Conservation (phyloP, 2,329 filamentous ascomycete species). For the Cladosporium halotolerans region DNA sequence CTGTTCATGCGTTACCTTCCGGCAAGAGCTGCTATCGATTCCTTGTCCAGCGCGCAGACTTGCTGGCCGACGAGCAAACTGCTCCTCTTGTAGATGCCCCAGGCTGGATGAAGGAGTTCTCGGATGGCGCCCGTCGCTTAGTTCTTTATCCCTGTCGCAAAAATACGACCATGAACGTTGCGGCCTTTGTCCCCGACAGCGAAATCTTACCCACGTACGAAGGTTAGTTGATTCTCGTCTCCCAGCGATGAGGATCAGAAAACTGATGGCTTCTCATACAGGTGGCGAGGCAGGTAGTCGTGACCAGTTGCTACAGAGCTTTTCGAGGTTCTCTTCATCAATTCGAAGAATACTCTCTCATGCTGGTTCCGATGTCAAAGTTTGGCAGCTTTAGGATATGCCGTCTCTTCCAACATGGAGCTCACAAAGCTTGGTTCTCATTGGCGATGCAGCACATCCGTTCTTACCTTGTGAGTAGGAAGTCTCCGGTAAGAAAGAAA, state of each 20-base stretch:
- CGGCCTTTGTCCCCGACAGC: not conserved
- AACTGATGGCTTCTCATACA: no score
- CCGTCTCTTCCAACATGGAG: not conserved
- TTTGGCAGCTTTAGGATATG: not conserved
- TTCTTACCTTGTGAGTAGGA: not conserved
- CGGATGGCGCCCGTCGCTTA: not conserved
- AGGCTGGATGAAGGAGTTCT: constrained; percentile 1
- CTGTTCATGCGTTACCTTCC: constrained; percentile 25
- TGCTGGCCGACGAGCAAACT: not conserved
- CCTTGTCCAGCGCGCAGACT: constrained; percentile 36
- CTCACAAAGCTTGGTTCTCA: not conserved
- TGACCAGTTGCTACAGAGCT: not conserved
- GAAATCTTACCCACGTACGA: not conserved
- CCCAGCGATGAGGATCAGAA: no score
- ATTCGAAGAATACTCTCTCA: not conserved
- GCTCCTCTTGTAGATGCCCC: not conserved
- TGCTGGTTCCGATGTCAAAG: not conserved
- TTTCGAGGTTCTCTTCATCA: not conserved
- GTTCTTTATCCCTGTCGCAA: not conserved
- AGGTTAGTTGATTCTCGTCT: no score
- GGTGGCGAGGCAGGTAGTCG: not conserved
- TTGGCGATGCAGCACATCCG: constrained; percentile 6
- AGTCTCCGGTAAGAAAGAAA: not conserved
- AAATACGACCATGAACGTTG: not conserved
- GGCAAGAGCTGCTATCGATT: constrained; percentile 56